Base-by-base conservation (phyloP, 108 stramenopile species). In the Pinguiococcus pyrenoidosus region DNA sequence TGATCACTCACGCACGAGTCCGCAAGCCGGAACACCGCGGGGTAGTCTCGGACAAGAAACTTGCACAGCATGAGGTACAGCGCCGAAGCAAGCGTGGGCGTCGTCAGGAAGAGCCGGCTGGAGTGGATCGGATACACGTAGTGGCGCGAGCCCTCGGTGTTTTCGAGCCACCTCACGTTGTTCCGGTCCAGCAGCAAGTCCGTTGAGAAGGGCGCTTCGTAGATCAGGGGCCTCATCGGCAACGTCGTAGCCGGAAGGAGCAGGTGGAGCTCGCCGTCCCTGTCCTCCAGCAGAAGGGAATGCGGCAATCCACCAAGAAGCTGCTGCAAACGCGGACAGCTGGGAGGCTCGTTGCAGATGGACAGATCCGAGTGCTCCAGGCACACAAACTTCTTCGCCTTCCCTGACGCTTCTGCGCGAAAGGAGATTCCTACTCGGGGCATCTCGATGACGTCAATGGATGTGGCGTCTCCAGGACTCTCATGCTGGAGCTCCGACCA, bases 31-130 rank as follows among this genome's bases (percentile, higher is more conserved):
- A 73, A 89, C 1, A 88, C 92, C 41, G 83, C 82, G 27, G 59
- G 80, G 63, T 98, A 98, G 24, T 85, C 75, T n/a, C 90, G 82
- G 0, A 93, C 85, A 27, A 98, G 89, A 68, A 95, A 89, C 47
- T 81, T 80, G 73, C 92, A 81, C 38, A 92, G 73, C 71, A 98
- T 84, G 44, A 98, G 69, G 56, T 95, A 93, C 48, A 98, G 77
- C n/a, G 90, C 86, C 13, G 89, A 87, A 12, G 88, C 87, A 37
- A 98, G 56, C 1, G 88, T 85, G 4, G 89, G 89, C 24, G 96
- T 59, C 13, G 44, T 34, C 42, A 68, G 39, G 5, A 55, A 26
- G 1, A 27, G 21, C 1, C 64, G 64, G 29, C 51, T 54, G 29
- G 55, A 44, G 55, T 97, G 95, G 40, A 97, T 79, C 8, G 92